Base-by-base conservation (phyloP, 208 protist species). In the Zelonia costaricensis region DNA sequence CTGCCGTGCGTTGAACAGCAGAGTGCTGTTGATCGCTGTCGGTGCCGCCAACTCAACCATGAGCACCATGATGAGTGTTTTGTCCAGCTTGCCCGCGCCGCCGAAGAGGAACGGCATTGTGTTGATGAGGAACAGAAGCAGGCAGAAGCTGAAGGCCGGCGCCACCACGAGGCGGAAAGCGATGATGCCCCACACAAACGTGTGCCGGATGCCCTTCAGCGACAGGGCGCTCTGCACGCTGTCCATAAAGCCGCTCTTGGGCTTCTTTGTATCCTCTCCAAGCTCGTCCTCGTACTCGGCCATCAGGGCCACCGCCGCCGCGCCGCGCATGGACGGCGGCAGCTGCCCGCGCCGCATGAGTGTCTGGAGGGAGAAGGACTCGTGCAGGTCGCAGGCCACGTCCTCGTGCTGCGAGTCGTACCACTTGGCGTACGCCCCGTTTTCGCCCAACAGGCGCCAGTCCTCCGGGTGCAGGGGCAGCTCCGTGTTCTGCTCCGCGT, bases 401-500 rank as follows among this genome's bases (percentile, higher is more conserved):
- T 61, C n/a, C 36, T 57, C 53, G 58, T 84, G 76, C 31, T 39
- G 23, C 27, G 33, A 40, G 25, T 79, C 83, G 45, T 82, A 87
- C 52, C 47, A 74, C 16, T 55, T 31, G 16, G 55, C 63, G 53
- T 77, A 71, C 38, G 23, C 23, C 30, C 33, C 31, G 33, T 67
- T 67, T 39, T 74, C 69, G 30, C 63, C 74, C n/a, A 75, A 48
- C 66, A 75, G 39, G n/a, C 23, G 38, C 43, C 59, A 59, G 25
- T 78, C 66, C 22, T 54, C 62, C 9, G 62, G 53, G 27, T 69
- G 52, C 38, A 70, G 70, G 9, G 77, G 61, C 51, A 82, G 69
- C 20, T 79, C 74, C 1, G 86, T 93, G 73, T 90, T 93, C 48
- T 87, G 82, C 70, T 83, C 83, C 25, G 78, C 72, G 52, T 93